A percentile compares a stretch with the other conserved stretches of the same genome.
Evolutionary conservation across 805 yeast genomes (phyloP).

Genomic region (Sugiyamaella valdiviana): DNA sequence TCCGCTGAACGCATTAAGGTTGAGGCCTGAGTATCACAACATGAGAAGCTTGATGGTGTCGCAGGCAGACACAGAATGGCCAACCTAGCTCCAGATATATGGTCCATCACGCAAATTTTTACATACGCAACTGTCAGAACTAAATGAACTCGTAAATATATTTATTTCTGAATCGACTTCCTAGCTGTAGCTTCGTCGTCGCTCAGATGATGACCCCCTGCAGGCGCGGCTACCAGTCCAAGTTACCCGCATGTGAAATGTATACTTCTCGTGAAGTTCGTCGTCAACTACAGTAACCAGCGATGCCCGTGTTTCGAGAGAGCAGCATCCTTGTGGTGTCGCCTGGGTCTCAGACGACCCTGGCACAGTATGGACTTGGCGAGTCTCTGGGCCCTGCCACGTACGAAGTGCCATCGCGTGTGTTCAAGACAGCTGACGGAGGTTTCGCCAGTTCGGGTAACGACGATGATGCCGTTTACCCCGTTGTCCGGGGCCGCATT

Average conservation of each 20-base stretch:
- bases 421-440: constrained; percentile 39
- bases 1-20: background rate
- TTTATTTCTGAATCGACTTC: too few species aligned
- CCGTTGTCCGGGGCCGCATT: constrained; percentile 60
- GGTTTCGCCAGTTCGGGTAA: constrained; percentile 37
- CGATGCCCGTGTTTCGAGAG: constrained; percentile 34
- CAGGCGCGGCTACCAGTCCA: too few species aligned
- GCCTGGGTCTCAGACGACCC: constrained; percentile 71
- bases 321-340: constrained; percentile 45
- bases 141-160: too few species aligned
- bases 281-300: background rate
- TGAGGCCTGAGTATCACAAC: background rate
- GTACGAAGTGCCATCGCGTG: constrained; percentile 69
- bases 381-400: constrained; percentile 73
- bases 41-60: too few species aligned
- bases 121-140: too few species aligned
- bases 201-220: too few species aligned
- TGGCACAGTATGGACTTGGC: constrained; percentile 70
- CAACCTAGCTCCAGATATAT: too few species aligned
- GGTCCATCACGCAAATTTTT: too few species aligned
- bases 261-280: too few species aligned
- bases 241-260: too few species aligned
- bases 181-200: too few species aligned
- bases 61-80: too few species aligned
- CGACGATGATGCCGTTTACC: constrained; percentile 46